Conservation (phyloP, 495 filamentous ascomycete species). For the Tuber brumale region DNA sequence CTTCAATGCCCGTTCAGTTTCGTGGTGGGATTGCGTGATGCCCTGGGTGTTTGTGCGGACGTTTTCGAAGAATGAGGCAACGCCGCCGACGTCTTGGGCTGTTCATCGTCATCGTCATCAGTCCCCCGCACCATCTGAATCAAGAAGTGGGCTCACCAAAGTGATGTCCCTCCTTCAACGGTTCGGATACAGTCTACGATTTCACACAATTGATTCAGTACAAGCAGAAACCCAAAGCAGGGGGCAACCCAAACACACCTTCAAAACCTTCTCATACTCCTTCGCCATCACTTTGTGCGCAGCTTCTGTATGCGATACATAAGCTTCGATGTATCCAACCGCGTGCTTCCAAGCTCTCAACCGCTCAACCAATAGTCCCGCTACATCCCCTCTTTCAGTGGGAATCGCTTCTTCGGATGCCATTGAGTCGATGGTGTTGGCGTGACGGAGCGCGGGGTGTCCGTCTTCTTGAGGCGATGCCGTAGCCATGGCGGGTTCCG, state of each 20-base stretch:
- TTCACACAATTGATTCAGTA: not conserved
- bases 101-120: not conserved
- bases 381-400: constrained; percentile 50
- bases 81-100: constrained; percentile 65
- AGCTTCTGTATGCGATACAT: constrained; percentile 75
- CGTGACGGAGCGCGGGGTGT: constrained; percentile 16
- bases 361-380: constrained; percentile 72
- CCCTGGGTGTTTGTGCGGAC: constrained; percentile 86
- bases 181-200: constrained; percentile 68
- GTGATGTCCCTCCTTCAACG: constrained; percentile 78
- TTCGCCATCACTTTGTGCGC: constrained; percentile 75
- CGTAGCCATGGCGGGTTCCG: not conserved
- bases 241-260: constrained; percentile 50
- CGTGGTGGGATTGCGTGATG: constrained; percentile 75
- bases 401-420: constrained; percentile 39
- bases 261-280: constrained; percentile 90
- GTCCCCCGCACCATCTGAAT: not conserved
- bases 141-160: constrained; percentile 54
- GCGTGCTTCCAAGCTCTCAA: constrained; percentile 94
- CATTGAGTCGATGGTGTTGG: constrained; percentile 14
- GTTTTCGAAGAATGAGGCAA: constrained; percentile 86
- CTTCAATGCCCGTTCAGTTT: constrained; percentile 82
- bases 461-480: not conserved
- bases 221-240: constrained; percentile 6
- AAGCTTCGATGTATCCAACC: constrained; percentile 81